Percentiles rank a stretch among this genome's conserved stretches.
Evolutionary conservation across 495 filamentous ascomycete genomes (phyloP).

Genomic region (Penicillium robsamsonii): DNA sequence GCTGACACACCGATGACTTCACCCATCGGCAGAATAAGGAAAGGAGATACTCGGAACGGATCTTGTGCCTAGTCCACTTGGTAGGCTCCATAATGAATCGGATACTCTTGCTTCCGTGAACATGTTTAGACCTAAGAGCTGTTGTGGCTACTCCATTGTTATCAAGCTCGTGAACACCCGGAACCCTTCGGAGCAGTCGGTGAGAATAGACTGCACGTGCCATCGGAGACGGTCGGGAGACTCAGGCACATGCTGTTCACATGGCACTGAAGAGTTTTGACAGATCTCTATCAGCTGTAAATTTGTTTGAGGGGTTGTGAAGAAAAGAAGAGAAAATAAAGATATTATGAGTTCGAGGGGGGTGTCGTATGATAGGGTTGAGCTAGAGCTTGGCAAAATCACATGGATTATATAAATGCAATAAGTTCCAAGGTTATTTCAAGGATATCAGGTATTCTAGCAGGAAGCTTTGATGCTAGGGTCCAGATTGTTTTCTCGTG

Average conservation of each 20-base stretch:
- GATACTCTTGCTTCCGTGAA: constrained; percentile 14
- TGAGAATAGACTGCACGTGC: constrained; percentile 22
- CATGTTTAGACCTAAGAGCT: constrained; percentile 5
- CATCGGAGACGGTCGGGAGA: constrained; percentile 18
- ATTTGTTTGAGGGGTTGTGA: background rate
- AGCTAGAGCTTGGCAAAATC: background rate
- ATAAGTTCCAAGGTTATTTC: background rate
- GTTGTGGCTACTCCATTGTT: background rate
- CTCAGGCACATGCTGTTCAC: constrained; percentile 20
- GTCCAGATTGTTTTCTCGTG: background rate
- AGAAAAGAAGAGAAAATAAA: background rate
- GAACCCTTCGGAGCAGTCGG: constrained; percentile 27
- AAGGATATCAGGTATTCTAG: background rate
- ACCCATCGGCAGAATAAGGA: constrained; percentile 12
- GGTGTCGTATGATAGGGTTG: background rate
- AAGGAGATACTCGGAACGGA: constrained; percentile 24
- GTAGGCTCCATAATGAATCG: constrained; percentile 11
- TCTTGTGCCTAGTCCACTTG: constrained; percentile 12
- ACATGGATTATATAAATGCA: background rate
- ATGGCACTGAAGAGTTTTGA: constrained; percentile 6
- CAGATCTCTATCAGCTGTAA: background rate
- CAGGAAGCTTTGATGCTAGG: background rate
- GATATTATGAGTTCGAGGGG: background rate
- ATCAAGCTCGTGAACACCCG: constrained; percentile 21
- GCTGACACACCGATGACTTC: constrained; percentile 32